Base-by-base conservation (phyloP, 2,329 filamentous ascomycete species). In the Pseudogymnoascus pannorum region DNA sequence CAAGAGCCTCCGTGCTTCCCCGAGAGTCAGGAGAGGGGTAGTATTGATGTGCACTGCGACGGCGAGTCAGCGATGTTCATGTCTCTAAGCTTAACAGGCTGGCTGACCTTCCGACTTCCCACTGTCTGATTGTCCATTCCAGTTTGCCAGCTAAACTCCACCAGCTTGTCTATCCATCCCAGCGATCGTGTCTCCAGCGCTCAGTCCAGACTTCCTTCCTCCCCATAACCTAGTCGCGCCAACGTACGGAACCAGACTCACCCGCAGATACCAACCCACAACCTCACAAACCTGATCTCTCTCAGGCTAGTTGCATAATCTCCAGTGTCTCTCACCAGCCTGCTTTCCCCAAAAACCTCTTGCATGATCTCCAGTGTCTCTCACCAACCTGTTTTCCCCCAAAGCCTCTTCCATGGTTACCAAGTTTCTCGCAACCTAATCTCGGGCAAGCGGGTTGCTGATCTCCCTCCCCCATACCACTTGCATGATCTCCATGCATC, bases 21-120 rank as follows among this genome's bases (percentile, higher is more conserved):
- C 44, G 44, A 54, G 44, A 54, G 24, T 54, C 44, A 54, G 44
- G 44, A 54, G 44, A 51, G n/a, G 44, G 44, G 24, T 6, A 11
- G 4, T 11, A 54, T 54, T 54, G 44, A 54, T 54, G 44, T 54
- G 44, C 24, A 24, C 24, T 54, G 44, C 24, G 24, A 54, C 24
- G 44, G 44, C 44, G 44, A 54, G 44, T 54, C 44, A 54, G 44
- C 31, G 6, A n/a, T 7, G n/a, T 12, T 31, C n/a, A 4, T 29
- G 44, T 54, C 44, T 54, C 44, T 31, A 4, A 12, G 24, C n/a
- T 31, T 54, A 24, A 31, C 44, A 29, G 44, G 44, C 44, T 54
- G 3, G 1, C 24, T 31, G 24, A 24, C 24, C 24, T 31, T 54
- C n/a, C 8, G 4, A 54, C 9, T 54, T 1, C 8, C 44, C 14